These are phyloP conservation scores for Magnusiomyces sp. DNA, from an alignment of 1,139 yeast genomes.

Conservation along the genomic window DNA sequence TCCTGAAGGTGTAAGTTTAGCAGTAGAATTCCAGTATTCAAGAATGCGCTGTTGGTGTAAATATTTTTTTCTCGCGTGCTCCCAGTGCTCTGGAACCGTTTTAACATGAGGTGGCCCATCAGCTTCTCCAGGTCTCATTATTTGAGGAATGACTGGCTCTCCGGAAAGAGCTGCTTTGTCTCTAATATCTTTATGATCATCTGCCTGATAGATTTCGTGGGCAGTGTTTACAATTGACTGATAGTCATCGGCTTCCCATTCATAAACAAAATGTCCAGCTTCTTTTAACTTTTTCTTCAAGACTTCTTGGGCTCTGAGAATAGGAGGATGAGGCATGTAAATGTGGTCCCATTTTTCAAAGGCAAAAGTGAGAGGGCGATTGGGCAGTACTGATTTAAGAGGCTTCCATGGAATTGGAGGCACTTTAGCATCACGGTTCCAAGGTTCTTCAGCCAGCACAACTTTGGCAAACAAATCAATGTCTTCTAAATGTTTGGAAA, in stretches of 20 bases:
- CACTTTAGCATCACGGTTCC: slow-evolving; percentile 40
- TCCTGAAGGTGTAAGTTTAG: slow-evolving; percentile 32
- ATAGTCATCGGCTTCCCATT: slow-evolving; percentile 34
- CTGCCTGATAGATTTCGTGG: not conserved
- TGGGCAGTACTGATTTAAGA: slow-evolving; percentile 46
- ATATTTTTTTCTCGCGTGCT: slow-evolving; percentile 29
- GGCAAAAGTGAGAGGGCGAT: slow-evolving; percentile 34
- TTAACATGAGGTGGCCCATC: slow-evolving; percentile 26
- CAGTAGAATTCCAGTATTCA: slow-evolving; percentile 34
- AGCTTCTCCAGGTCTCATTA: slow-evolving; percentile 28
- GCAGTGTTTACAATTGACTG: not conserved
- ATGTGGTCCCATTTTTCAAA: slow-evolving; percentile 37
- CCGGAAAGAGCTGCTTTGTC: not conserved
- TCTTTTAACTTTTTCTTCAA: not conserved
- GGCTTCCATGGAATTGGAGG: slow-evolving; percentile 49
- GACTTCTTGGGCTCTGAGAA: not conserved
- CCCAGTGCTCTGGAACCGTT: slow-evolving; percentile 26
- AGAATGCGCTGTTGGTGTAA: slow-evolving; percentile 31
- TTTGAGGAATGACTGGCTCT: slow-evolving; percentile 18
- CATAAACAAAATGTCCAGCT: slow-evolving; percentile 33
- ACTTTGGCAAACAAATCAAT: slow-evolving; percentile 47
- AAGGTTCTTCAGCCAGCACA: slow-evolving; percentile 44
- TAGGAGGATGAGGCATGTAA: slow-evolving; percentile 1
- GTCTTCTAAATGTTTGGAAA: slow-evolving; percentile 45
- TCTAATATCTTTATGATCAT: not conserved